Conservation (phyloP, 2,329 filamentous ascomycete species). For the Colletotrichum neosansevieriae region DNA sequence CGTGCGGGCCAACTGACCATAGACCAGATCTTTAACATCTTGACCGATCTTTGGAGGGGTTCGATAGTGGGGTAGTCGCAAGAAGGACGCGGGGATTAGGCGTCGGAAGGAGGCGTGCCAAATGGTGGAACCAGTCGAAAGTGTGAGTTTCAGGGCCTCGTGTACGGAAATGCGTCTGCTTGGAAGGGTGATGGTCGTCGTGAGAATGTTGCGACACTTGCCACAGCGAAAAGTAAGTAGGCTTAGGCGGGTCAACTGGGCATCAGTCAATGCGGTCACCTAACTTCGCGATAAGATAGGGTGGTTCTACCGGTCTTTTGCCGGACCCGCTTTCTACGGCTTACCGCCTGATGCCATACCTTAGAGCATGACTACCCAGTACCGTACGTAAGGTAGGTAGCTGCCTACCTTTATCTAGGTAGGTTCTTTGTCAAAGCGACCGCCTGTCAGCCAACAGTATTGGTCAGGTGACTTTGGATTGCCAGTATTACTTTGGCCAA, state of each 20-base stretch:
- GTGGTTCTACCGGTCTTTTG: conserved; percentile 32
- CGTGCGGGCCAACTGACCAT: conserved; percentile 73
- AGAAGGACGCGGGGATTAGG: not conserved
- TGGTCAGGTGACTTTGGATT: not conserved
- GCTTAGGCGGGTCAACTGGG: conserved; percentile 27
- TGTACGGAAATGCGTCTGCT: not conserved
- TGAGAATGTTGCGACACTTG: conserved; percentile 30
- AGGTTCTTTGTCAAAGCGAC: not conserved
- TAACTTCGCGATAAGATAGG: conserved; percentile 38
- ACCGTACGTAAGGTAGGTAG: not conserved
- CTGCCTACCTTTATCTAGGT: too few species aligned
- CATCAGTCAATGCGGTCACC: conserved; percentile 41
- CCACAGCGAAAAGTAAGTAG: conserved; percentile 28
- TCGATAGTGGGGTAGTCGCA: conserved; percentile 24
- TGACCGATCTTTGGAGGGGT: conserved; percentile 52
- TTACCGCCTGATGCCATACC: not conserved
- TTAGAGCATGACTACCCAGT: too few species aligned
- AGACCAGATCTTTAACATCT: conserved; percentile 99
- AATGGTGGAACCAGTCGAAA: not conserved
- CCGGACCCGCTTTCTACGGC: conserved; percentile 15
- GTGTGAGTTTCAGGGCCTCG: not conserved
- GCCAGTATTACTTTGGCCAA: not conserved
- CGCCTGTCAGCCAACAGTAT: not conserved
- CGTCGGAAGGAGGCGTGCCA: not conserved
- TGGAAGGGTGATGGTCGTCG: not conserved